Evolutionary conservation across 768 basidiomycete species (phyloP).

Genomic region (Leccinum broughii): DNA sequence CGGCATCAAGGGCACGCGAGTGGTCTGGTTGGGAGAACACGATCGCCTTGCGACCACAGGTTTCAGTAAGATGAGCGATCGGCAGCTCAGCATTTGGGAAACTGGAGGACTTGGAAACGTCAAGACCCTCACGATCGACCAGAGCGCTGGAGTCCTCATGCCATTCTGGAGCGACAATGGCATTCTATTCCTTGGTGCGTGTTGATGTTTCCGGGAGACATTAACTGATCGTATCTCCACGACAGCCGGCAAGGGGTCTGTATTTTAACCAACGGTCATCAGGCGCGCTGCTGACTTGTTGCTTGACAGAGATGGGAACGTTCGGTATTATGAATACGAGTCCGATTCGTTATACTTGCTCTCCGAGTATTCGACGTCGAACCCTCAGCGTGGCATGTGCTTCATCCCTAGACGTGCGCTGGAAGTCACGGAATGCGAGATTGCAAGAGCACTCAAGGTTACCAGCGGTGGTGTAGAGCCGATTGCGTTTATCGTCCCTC

Average conservation of each 20-base stretch:
- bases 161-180: slow-evolving; percentile 97
- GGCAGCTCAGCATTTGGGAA: slow-evolving; percentile 91
- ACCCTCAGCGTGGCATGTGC: slow-evolving; percentile 96
- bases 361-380: slow-evolving; percentile 83
- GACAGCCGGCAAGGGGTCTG: slow-evolving; percentile 84
- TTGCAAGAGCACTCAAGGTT: slow-evolving; percentile 92
- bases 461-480: slow-evolving; percentile 75
- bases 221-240: neutral
- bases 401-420: slow-evolving; percentile 93
- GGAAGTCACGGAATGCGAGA: slow-evolving; percentile 89
- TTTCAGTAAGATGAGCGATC: slow-evolving; percentile 95
- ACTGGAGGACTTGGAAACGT: slow-evolving; percentile 70
- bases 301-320: slow-evolving; percentile 80
- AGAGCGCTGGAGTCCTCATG: slow-evolving; percentile 92
- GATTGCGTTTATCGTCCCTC: slow-evolving; percentile 92
- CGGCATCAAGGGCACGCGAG: slow-evolving; percentile 90
- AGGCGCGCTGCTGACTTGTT: slow-evolving; percentile 1
- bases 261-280: slow-evolving; percentile 3
- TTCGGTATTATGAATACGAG: slow-evolving; percentile 97
- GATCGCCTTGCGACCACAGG: slow-evolving; percentile 94
- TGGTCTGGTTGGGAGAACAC: slow-evolving; percentile 86
- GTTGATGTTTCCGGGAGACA: neutral
- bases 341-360: slow-evolving; percentile 75
- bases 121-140: slow-evolving; percentile 81
- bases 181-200: slow-evolving; percentile 77